Evolutionary conservation across 2,329 filamentous ascomycete species (phyloP).

Genomic region (Paraphaeosphaeria minitans): DNA sequence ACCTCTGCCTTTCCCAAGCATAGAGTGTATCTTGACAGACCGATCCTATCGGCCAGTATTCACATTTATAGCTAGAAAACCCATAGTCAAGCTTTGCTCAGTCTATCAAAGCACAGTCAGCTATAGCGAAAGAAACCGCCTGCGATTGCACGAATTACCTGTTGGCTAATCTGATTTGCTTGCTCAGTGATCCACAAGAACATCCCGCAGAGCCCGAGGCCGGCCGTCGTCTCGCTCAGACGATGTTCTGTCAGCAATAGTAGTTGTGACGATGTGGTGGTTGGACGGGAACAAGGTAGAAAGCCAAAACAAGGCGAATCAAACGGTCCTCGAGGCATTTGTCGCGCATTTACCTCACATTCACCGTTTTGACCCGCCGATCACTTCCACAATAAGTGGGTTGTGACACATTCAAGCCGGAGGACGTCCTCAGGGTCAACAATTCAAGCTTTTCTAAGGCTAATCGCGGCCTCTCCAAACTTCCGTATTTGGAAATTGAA

Average conservation of each 20-base stretch:
- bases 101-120: background rate
- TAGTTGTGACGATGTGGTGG: background rate
- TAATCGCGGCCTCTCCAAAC: background rate
- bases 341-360: background rate
- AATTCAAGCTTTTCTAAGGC: too few species aligned
- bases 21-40: background rate
- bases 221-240: too few species aligned
- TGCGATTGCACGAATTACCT: background rate
- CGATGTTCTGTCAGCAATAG: background rate
- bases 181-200: background rate
- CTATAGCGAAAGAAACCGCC: background rate
- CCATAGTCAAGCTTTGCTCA: background rate
- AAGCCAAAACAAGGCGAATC: background rate
- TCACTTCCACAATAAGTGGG: background rate
- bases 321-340: background rate
- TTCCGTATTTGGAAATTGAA: background rate
- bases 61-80: background rate
- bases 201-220: too few species aligned
- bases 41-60: background rate
- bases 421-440: background rate
- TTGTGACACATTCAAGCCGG: background rate
- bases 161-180: background rate
- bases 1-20: background rate
- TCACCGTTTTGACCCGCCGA: background rate
- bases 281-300: background rate